Evolutionary conservation across 768 basidiomycete species (phyloP), one percentile per base, ranked within the genome.

Genomic region (Phaeolepiota aurea): DNA sequence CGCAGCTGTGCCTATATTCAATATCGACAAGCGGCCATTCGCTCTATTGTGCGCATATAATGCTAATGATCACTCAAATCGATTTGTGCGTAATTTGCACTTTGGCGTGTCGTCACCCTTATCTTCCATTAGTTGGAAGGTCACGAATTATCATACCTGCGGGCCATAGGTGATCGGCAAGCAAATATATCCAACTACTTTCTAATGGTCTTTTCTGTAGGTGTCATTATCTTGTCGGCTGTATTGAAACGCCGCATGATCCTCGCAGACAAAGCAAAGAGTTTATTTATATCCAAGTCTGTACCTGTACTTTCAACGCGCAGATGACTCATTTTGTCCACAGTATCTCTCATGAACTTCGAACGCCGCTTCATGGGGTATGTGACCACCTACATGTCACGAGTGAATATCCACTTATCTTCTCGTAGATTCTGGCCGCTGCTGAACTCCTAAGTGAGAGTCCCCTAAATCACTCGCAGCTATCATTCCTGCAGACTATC

Each of bases 201-300:
- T 12, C 39, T n/a, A n/a, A n/a, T 28, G 35, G 15, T 4, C n/a
- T 41, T 32, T 37, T 23, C 23, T 45, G 16, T 41, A 71, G 86
- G 88, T 38, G 90, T 96, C 22, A 92, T 96, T 46, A 93, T 96
- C 38, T 69, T 96, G 23, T 91, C 88, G 22, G 91, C 91, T 9
- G 89, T 93, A 4, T 71, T 96, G 35, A 93, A 96, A 58, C 76
- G 89, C 41, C 68, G 90, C 18, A 93, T 96, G 88, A 82, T 89
- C 25, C 70, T 94, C 2, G 93, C 93, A 13, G 93, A 97, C 57
- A 93, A 94, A 55, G 86, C 92, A 1, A 96, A 94, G 62, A 81
- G 84, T 48, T 57, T 89, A 32, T 93, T 93, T 62, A 93, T 93
- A 44, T 91, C 88, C 10, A 92, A 93, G 87, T 87, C 40, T 32